A percentile compares a stretch with the other conserved stretches of the same genome.
phyloP scores from a whole-genome alignment of 345 rosid genomes.

The Diplotaxis tenuifolia region DNA sequence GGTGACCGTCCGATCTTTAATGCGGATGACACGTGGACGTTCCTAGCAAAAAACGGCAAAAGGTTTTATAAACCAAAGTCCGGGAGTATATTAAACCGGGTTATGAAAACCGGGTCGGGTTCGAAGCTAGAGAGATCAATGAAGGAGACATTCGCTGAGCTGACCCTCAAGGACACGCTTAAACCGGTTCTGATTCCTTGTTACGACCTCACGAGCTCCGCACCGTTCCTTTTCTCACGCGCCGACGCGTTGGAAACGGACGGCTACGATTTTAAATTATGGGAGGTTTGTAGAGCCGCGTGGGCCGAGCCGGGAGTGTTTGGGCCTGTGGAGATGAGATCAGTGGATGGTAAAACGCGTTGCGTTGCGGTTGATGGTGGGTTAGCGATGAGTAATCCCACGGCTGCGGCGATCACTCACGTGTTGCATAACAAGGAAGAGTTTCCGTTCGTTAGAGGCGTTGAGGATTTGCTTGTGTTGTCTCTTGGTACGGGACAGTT shows the following conservation, averaged over 20 bases:
- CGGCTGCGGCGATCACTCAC: conserved; percentile 94
- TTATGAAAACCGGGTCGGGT: conserved; percentile 51
- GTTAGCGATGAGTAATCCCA: conserved; percentile 81
- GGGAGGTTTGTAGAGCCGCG: conserved; percentile 92
- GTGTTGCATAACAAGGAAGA: conserved; percentile 95
- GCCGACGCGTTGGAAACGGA: conserved; percentile 94
- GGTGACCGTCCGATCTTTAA: conserved; percentile 63
- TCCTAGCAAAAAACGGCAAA: conserved; percentile 65
- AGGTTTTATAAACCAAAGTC: conserved; percentile 45
- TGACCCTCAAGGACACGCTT: conserved; percentile 81
- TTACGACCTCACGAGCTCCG: conserved; percentile 80
- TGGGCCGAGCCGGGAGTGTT: conserved; percentile 78
- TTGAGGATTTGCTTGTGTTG: conserved; percentile 86
- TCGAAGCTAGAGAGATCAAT: conserved; percentile 57
- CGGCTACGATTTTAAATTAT: conserved; percentile 74
- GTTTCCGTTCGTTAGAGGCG: conserved; percentile 93
- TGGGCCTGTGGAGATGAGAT: conserved; percentile 70
- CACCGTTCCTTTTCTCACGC: conserved; percentile 88
- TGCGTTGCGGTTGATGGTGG: conserved; percentile 96
- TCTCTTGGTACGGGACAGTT: conserved; percentile 83
- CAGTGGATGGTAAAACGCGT: conserved; percentile 67
- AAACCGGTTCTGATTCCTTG: conserved; percentile 91
- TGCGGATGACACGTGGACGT: conserved; percentile 90
- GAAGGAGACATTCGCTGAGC: conserved; percentile 65
- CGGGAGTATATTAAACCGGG: conserved; percentile 46